Evolutionary conservation across 2,329 filamentous ascomycete genomes (phyloP), one percentile per base, ranked within the genome.

Genomic region (Fusarium robinianum): DNA sequence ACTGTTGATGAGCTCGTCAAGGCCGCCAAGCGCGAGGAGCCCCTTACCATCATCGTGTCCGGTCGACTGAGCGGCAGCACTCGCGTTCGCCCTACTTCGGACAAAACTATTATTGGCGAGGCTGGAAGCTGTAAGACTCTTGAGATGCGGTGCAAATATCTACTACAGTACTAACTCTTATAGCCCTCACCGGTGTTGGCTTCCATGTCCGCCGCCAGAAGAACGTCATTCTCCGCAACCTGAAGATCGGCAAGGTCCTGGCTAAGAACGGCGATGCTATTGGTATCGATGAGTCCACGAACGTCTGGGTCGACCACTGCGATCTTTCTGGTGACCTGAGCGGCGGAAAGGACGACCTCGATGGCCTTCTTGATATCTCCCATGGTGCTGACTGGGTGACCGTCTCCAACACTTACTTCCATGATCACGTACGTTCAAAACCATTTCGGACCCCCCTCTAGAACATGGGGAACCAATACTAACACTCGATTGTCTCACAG

Each of bases 261-360:
- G 81, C 81, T 4, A 62, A 67, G 15, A 74, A 78, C 44, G 81
- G 81, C 9, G 82, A 85, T 55, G 79, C 77, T 32, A 76, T 85
- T 50, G 78, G 75, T 44, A 78, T 84, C 31, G 76, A 84, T 59
- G 63, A 62, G 11, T 74, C 76, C 15, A 77, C 66, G 39, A 82
- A 83, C 44, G 71, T 82, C 47, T 87, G 83, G 83, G 70, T 87
- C 30, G 84, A 87, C 66, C 84, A 87, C 69, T 75, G 76, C 59
- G 83, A 87, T 49, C 72, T 87, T 2, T 81, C 77, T 3, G 80
- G 79, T n/a, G 77, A 85, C 64, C 58, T 65, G 24, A 71, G 76
- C 57, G 70, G 77, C 57, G 80, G 75, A 18, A 87, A 87, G 69
- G 82, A 87, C 67, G 84, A 80, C 64, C 86, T 86, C 59, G 84